These are phyloP conservation scores for Silene vulgaris DNA, from an alignment of 179 eudicot genomes.

Conservation along the genomic window DNA sequence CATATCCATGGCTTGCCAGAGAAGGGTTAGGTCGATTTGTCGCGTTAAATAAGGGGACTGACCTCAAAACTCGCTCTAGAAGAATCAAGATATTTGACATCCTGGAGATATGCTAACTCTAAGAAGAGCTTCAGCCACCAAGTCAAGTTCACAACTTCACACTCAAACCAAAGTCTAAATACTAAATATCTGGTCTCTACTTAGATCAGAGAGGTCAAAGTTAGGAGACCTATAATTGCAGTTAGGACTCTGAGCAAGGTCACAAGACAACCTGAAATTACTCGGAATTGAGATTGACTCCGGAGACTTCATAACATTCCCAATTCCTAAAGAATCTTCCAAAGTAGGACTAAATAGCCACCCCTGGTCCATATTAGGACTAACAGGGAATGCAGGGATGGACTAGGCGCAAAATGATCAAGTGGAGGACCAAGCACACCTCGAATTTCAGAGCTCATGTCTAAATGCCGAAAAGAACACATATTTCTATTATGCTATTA, in stretches of 20 bases:
- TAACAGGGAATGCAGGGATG: slow-evolving; percentile 21
- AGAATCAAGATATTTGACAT: slow-evolving; percentile 31
- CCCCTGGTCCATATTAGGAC: no score
- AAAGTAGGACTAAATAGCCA: slow-evolving; percentile 29
- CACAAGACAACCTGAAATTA: no score
- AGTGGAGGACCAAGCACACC: slow-evolving; percentile 29
- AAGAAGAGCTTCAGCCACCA: slow-evolving; percentile 32
- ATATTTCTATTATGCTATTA: slow-evolving; percentile 9
- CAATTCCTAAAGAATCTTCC: slow-evolving; percentile 39
- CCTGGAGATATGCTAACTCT: slow-evolving; percentile 47
- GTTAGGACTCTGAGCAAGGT: no score
- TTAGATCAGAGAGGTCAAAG: slow-evolving; percentile 29
- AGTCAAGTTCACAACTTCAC: slow-evolving; percentile 34
- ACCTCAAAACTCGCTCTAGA: slow-evolving; percentile 35
- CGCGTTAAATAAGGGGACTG: slow-evolving; percentile 31
- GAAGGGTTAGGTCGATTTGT: slow-evolving; percentile 19
- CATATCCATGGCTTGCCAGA: slow-evolving; percentile 26
- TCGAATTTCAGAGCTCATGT: slow-evolving; percentile 28
- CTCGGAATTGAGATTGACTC: no score
- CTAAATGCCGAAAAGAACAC: slow-evolving; percentile 25
- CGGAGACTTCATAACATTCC: slow-evolving; percentile 42
- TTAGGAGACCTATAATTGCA: slow-evolving; percentile 20
- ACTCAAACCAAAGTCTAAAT: slow-evolving; percentile 32
- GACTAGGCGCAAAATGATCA: slow-evolving; percentile 25
- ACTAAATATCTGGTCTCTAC: slow-evolving; percentile 29